Evolutionary conservation across 352 stramenopile genomes (phyloP).

Genomic region (Phytophthora niederhauseri): DNA sequence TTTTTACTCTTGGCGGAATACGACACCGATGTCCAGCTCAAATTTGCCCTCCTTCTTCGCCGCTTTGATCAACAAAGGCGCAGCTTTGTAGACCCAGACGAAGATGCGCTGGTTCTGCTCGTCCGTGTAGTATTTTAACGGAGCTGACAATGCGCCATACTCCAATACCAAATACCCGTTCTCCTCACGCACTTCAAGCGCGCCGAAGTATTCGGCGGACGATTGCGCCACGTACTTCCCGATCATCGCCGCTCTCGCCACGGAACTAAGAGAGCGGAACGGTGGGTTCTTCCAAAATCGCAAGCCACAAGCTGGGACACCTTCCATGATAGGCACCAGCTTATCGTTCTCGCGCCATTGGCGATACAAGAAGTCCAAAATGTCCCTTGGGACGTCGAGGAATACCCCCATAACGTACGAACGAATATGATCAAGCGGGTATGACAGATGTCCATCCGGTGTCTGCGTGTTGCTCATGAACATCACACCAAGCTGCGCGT

Average conservation of each 20-base stretch:
- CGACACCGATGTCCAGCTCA: conserved; percentile 29
- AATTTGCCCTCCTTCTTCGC: conserved; percentile 34
- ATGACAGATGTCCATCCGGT: conserved; percentile 40
- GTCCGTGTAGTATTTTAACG: conserved; percentile 39
- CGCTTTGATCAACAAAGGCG: conserved; percentile 12
- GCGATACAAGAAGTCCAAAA: conserved; percentile 52
- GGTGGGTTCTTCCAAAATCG: conserved; percentile 53
- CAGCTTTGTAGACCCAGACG: conserved; percentile 34
- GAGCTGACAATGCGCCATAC: conserved; percentile 34
- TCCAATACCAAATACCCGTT: conserved; percentile 19
- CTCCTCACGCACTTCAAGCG: conserved; percentile 37
- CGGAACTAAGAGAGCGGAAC: conserved; percentile 26
- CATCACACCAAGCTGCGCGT: conserved; percentile 56
- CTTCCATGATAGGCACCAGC: conserved; percentile 36
- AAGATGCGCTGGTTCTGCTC: conserved; percentile 26
- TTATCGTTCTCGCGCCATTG: conserved; percentile 45
- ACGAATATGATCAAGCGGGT: conserved; percentile 61
- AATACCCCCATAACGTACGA: conserved; percentile 75
- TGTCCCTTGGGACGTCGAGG: conserved; percentile 58
- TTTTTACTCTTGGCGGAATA: conserved; percentile 31
- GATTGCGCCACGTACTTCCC: conserved; percentile 48
- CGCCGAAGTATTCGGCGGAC: conserved; percentile 47
- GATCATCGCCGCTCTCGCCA: conserved; percentile 39
- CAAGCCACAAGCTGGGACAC: conserved; percentile 42
- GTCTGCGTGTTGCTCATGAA: conserved; percentile 69